Base-by-base conservation (phyloP, 768 basidiomycete species). In the Pulveroboletus sp. region DNA sequence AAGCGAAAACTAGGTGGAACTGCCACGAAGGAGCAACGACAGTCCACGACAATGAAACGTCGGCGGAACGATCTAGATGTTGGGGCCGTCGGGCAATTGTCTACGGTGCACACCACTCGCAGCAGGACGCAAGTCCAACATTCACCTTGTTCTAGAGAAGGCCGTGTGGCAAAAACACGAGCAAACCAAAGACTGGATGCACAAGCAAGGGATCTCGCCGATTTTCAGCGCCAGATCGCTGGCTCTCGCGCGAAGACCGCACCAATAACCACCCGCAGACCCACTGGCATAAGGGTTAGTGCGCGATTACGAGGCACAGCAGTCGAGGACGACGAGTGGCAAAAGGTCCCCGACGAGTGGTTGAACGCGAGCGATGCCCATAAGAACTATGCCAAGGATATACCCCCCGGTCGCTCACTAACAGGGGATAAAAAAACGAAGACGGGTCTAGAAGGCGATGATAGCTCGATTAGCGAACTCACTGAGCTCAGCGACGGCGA, bases 311-410 rank as follows among this genome's bases (percentile, higher is more conserved):
- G 85, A 39, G 82, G 82, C 14, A 50, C 70, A 4, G 64, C 69
- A 38, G 75, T 62, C 11, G 73, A 79, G n/a, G 83, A 82, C 10
- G 72, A 73, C 4, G 84, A 80, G 57, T 92, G 89, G 90, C 86
- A 92, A 66, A 73, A 79, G 49, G 77, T 92, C 24, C 90, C 89
- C 0, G 77, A 83, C 8, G 88, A 88, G 59, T 91, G 88, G 89
- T 60, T 74, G 47, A 55, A 39, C 37, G 33, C 8, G 49, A 57
- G 47, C 39, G 61, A 61, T 44, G 55, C 56, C 51, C 54, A 45
- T 44, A 57, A 58, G 42, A 37, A 14, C 46, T 36, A 30, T 47
- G 50, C 8, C 50, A 69, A 51, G 46, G 52, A 47, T 38, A 8
- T 41, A 31, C 17, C 50, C 33, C 28, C 51, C 15, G 24, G 38